These are phyloP conservation scores for Amoebophrya sp. DNA, from an alignment of 169 alveolate genomes.

Conservation along the genomic window DNA sequence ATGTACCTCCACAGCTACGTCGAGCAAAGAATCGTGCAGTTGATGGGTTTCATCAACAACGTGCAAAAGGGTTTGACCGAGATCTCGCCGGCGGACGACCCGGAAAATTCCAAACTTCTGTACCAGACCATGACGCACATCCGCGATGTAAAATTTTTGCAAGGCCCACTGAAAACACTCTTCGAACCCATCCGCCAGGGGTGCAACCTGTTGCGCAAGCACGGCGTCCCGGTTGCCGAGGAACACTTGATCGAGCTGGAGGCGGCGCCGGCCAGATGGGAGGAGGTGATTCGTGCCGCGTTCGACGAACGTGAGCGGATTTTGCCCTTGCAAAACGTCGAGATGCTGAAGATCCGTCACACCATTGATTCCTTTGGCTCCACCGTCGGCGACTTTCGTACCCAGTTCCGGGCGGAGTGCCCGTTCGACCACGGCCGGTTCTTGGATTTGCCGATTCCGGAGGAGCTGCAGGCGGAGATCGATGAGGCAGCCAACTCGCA, in stretches of 20 bases:
- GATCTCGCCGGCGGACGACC: constrained; percentile 57
- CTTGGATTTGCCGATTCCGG: constrained; percentile 42
- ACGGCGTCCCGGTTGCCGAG: constrained; percentile 71
- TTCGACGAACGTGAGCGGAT: constrained; percentile 74
- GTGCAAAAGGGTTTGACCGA: constrained; percentile 70
- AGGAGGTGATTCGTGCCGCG: constrained; percentile 74
- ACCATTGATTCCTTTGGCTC: constrained; percentile 63
- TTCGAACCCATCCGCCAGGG: constrained; percentile 62
- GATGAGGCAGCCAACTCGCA: constrained; percentile 59
- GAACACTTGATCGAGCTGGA: constrained; percentile 74
- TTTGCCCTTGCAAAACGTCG: constrained; percentile 57
- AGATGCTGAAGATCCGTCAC: constrained; percentile 68
- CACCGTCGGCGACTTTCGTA: constrained; percentile 54
- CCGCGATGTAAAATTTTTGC: constrained; percentile 76
- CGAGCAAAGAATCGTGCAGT: constrained; percentile 61
- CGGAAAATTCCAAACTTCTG: constrained; percentile 66
- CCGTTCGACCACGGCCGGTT: constrained; percentile 47
- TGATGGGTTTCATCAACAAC: constrained; percentile 70
- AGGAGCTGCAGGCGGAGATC: constrained; percentile 44
- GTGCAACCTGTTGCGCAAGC: constrained; percentile 62
- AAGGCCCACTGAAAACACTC: constrained; percentile 61
- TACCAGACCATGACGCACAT: constrained; percentile 75
- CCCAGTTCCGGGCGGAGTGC: constrained; percentile 55
- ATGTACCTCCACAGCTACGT: constrained; percentile 65
- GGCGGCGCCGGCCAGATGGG: constrained; percentile 71